Percentiles rank a stretch among this genome's conserved stretches.
Conservation (phyloP, 768 basidiomycete species). For the Tricholoma sp. region DNA sequence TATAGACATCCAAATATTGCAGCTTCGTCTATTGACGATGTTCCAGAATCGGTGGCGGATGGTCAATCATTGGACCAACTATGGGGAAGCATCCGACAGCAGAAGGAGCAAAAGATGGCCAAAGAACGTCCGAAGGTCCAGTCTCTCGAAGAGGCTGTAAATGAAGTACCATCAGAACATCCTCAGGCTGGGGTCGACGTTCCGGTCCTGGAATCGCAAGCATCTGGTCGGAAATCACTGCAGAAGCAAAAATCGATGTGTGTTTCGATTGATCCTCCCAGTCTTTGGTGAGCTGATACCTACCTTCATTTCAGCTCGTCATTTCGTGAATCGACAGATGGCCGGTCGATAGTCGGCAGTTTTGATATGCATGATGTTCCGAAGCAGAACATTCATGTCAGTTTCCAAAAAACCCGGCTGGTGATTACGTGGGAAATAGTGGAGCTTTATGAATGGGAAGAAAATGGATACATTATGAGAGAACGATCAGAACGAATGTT, state of each 20-base stretch:
- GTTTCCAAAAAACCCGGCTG: conserved; percentile 57
- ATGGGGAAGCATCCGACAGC: conserved; percentile 62
- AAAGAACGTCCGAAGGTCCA: conserved; percentile 66
- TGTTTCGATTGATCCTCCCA: conserved; percentile 18
- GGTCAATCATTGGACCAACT: conserved; percentile 47
- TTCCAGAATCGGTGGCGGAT: conserved; percentile 34
- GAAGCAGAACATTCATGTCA: conserved; percentile 74
- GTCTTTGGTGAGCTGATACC: conserved; percentile 5
- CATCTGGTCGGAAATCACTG: conserved; percentile 35
- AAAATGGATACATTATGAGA: conserved; percentile 53
- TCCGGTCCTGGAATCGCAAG: conserved; percentile 33
- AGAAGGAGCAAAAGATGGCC: conserved; percentile 63
- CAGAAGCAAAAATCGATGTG: conserved; percentile 66
- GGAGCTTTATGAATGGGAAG: conserved; percentile 56
- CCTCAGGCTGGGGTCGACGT: conserved; percentile 31
- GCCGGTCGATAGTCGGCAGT: conserved; percentile 62
- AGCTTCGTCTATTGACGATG: conserved; percentile 39
- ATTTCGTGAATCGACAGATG: conserved; percentile 67
- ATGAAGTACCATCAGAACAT: conserved; percentile 31
- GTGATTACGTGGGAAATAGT: conserved; percentile 63
- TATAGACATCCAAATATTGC: conserved; percentile 35
- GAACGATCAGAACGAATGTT: conserved; percentile 61
- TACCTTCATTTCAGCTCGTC: conserved; percentile 43
- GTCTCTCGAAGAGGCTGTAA: conserved; percentile 49
- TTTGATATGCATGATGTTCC: conserved; percentile 66